phyloP scores from a whole-genome alignment of 805 yeast species.

The Cyberlindnera xylosilytica region DNA sequence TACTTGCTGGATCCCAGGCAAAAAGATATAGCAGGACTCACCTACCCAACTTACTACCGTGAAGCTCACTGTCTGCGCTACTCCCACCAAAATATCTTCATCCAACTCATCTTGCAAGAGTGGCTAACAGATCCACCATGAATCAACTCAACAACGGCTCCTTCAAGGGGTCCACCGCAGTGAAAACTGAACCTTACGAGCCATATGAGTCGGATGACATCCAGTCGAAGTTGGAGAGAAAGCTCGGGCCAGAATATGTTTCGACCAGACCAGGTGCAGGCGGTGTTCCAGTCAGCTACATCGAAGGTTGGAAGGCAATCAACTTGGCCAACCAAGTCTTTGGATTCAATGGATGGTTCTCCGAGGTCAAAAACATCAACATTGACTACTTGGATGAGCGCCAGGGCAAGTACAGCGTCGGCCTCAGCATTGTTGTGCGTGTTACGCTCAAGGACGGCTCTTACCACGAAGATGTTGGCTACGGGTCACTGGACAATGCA shows the following conservation, averaged over 20 bases:
- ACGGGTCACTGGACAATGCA: conserved; percentile 79
- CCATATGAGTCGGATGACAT: conserved; percentile 26
- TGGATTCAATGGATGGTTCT: conserved; percentile 82
- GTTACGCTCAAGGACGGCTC: conserved; percentile 75
- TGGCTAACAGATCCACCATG: conserved; percentile 1
- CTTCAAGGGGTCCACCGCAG: conserved; percentile 5
- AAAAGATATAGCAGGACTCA: too few species aligned
- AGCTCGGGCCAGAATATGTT: conserved; percentile 75
- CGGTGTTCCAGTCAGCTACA: conserved; percentile 62
- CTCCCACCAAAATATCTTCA: neutral
- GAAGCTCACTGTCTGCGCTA: too few species aligned
- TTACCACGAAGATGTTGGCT: conserved; percentile 79
- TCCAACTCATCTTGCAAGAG: too few species aligned
- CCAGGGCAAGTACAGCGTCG: conserved; percentile 57
- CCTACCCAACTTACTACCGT: too few species aligned
- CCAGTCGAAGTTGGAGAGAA: conserved; percentile 38
- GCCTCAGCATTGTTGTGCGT: conserved; percentile 69
- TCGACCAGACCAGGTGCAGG: conserved; percentile 77
- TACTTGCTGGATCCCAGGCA: too few species aligned
- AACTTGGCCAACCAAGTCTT: conserved; percentile 77
- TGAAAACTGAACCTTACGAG: conserved; percentile 21
- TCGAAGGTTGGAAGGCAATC: conserved; percentile 83
- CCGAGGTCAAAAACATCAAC: conserved; percentile 61
- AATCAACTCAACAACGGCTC: conserved; percentile 14
- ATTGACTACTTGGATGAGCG: conserved; percentile 71